Base-by-base conservation (phyloP, 148 eudicot genomes). In the Spergularia bocconei region DNA sequence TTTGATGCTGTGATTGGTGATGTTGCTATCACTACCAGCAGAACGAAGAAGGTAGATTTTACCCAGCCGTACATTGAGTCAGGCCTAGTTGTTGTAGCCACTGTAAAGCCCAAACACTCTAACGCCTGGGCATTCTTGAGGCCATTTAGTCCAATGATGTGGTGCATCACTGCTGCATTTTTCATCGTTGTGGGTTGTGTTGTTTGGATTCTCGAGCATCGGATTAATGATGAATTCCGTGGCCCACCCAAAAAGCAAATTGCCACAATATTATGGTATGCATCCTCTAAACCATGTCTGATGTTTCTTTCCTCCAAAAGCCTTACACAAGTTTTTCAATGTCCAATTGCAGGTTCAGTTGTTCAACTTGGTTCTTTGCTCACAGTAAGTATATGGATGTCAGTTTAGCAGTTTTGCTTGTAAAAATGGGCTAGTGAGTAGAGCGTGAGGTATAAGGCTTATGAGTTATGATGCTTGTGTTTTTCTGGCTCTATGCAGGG, bases 1-100 rank as follows among this genome's bases (percentile, higher is more conserved):
- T 81, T 69, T 65, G 90, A 89, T 62, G 86, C 74, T 6, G 93
- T 71, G 48, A 81, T 79, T 14, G 93, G 90, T 13, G 90, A 89
- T 69, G 72, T 87, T 3, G 83, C 91, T 3, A 89, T 87, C 62
- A 75, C 79, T 4, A 63, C 86, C 13, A 85, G 80, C 33, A 71
- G 93, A 19, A 80, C 89, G 13, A 13, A 13, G 6, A 77, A 81
- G 54, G 75, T 66, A 5, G 85, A 79, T 59, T 83, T 76, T 38
- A 79, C 85, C 16, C 77, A 76, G 4, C 85, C 85, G 12, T 83
- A 70, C 51, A 68, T 77, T 7, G 83, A 76, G 33, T 79, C 82
- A 19, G 82, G 85, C 33, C 75, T 83, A 17, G 60, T 68, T 12
- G 78, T 79, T 74, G 73, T 79, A 6, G 79, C 72, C 15, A 75